Evolutionary conservation across 2,329 filamentous ascomycete species (phyloP).

Genomic region (Colletotrichum kahawae): DNA sequence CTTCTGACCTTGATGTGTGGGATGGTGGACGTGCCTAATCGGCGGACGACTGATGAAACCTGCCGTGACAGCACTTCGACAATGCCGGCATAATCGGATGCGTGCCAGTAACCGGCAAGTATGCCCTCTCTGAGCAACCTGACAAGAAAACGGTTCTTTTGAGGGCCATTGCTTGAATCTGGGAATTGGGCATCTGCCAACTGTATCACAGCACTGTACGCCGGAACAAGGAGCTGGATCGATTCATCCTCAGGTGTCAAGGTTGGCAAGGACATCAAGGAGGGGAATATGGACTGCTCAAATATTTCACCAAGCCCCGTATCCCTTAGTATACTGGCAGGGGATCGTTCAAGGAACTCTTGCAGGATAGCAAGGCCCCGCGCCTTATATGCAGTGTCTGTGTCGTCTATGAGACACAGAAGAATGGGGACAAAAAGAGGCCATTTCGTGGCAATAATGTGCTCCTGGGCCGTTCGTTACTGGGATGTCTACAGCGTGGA

Average conservation of each 20-base stretch:
- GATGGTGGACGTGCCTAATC: slow-evolving; percentile 65
- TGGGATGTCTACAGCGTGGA: not conserved
- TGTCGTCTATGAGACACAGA: slow-evolving; percentile 71
- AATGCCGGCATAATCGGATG: slow-evolving; percentile 62
- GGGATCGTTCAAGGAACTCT: slow-evolving; percentile 60
- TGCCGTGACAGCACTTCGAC: slow-evolving; percentile 60
- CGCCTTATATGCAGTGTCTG: slow-evolving; percentile 54
- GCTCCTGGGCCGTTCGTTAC: slow-evolving; percentile 33
- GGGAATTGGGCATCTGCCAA: slow-evolving; percentile 51
- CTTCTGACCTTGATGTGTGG: slow-evolving; percentile 68
- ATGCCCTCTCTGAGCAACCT: slow-evolving; percentile 61
- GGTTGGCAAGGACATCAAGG: slow-evolving; percentile 77
- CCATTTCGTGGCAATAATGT: slow-evolving; percentile 63
- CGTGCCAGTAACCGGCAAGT: slow-evolving; percentile 60
- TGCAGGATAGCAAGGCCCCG: slow-evolving; percentile 61
- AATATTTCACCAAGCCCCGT: slow-evolving; percentile 74
- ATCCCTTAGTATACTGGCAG: slow-evolving; percentile 55
- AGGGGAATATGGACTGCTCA: slow-evolving; percentile 71
- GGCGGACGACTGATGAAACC: slow-evolving; percentile 52
- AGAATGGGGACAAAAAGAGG: slow-evolving; percentile 72
- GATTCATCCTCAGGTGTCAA: slow-evolving; percentile 79
- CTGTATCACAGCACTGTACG: slow-evolving; percentile 70
- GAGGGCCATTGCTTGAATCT: slow-evolving; percentile 26
- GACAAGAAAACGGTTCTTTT: slow-evolving; percentile 52
- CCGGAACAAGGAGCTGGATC: slow-evolving; percentile 63